phyloP scores from a whole-genome alignment of 176 grass and related monocot genomes.

The Ampelocalamus luodianensis region DNA sequence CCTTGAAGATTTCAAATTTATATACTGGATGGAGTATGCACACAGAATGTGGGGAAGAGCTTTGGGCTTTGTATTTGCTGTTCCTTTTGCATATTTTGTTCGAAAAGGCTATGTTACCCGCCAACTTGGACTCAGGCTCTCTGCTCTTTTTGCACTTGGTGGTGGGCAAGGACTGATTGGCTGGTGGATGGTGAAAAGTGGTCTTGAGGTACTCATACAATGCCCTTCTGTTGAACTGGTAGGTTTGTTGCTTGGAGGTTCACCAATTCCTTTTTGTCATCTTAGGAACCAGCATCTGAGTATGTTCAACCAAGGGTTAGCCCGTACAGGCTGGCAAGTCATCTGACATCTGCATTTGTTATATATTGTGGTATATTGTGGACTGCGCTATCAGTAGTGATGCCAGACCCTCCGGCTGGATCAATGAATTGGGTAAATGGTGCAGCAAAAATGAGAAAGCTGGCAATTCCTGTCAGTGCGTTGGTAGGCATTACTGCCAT shows the following conservation, averaged over 20 bases:
- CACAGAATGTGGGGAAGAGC: slow-evolving; percentile 98
- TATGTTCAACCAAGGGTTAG: slow-evolving; percentile 94
- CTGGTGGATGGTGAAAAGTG: slow-evolving; percentile 99
- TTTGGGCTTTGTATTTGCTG: slow-evolving; percentile 77
- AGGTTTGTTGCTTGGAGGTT: slow-evolving; percentile 27
- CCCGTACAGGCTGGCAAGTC: slow-evolving; percentile 90
- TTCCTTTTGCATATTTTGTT: slow-evolving; percentile 88
- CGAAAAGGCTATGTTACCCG: slow-evolving; percentile 89
- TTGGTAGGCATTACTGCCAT: slow-evolving; percentile 83
- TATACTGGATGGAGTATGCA: slow-evolving; percentile 99
- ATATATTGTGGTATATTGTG: slow-evolving; percentile 95
- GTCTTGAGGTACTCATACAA: slow-evolving; percentile 75
- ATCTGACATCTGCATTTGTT: slow-evolving; percentile 92
- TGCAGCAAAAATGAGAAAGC: slow-evolving; percentile 74
- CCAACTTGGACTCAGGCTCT: slow-evolving; percentile 82
- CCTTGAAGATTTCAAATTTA: slow-evolving; percentile 97
- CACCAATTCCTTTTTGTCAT: slow-evolving; percentile 29
- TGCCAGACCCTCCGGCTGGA: slow-evolving; percentile 80
- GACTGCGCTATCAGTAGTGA: slow-evolving; percentile 92
- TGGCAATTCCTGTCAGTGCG: slow-evolving; percentile 76
- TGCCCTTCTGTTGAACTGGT: slow-evolving; percentile 21
- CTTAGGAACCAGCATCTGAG: slow-evolving; percentile 83
- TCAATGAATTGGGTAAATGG: slow-evolving; percentile 74
- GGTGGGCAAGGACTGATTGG: slow-evolving; percentile 84
- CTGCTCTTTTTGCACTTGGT: slow-evolving; percentile 84